Evolutionary conservation across 106 monocot species (phyloP).

Genomic region (Posidonia australis): DNA sequence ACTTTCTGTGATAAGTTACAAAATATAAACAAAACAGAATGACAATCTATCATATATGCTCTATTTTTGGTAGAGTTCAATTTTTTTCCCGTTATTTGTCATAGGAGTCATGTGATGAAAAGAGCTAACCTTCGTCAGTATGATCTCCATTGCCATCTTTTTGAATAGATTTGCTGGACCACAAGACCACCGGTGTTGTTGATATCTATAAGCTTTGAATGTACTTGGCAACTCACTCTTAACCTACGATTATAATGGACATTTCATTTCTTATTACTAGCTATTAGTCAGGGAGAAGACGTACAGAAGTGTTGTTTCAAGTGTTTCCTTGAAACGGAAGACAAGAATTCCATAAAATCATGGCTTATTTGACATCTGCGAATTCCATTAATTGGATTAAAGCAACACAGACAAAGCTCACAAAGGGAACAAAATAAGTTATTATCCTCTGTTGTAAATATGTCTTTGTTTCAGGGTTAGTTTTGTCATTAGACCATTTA

Average conservation of each 20-base stretch:
- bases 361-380: too few species aligned
- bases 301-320: background rate
- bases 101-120: background rate
- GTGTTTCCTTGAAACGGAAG: too few species aligned
- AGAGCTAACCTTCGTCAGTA: slow-evolving; percentile 17
- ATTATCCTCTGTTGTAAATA: too few species aligned
- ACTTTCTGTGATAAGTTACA: slow-evolving; percentile 33
- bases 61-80: too few species aligned
- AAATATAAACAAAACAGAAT: slow-evolving; percentile 1
- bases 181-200: slow-evolving; percentile 54
- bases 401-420: too few species aligned
- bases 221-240: slow-evolving; percentile 57
- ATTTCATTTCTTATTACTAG: background rate
- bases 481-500: too few species aligned
- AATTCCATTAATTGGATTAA: too few species aligned
- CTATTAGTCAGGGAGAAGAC: background rate
- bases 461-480: too few species aligned
- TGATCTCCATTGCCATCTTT: slow-evolving; percentile 38
- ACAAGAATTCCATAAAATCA: too few species aligned
- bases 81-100: background rate
- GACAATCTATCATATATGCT: too few species aligned
- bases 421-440: too few species aligned
- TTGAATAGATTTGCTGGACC: slow-evolving; percentile 49
- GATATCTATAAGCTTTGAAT: slow-evolving; percentile 41
- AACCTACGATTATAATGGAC: slow-evolving; percentile 14